These are phyloP conservation scores for Pterulicium gracile DNA, from an alignment of 1,284 basidiomycete genomes.

Conservation along the genomic window DNA sequence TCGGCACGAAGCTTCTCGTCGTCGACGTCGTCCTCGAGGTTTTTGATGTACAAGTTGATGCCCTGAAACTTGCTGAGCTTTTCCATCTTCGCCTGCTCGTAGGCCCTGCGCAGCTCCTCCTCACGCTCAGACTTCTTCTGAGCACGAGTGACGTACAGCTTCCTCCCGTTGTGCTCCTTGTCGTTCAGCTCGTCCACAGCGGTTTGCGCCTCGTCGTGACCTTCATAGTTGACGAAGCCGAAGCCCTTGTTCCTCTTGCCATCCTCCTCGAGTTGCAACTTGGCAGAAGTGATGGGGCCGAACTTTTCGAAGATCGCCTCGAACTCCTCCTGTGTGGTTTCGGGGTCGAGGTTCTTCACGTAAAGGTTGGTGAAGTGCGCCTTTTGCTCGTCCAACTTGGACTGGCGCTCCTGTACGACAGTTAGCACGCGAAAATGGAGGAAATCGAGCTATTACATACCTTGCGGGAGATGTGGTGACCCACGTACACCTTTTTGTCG, in stretches of 20 bases:
- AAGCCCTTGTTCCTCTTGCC: slow-evolving; percentile 96
- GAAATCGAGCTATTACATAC: slow-evolving; percentile 29
- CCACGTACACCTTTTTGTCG: slow-evolving; percentile 99
- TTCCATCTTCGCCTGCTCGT: slow-evolving; percentile 96
- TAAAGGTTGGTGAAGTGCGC: slow-evolving; percentile 28
- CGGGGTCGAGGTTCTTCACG: slow-evolving; percentile 91
- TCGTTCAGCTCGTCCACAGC: slow-evolving; percentile 93
- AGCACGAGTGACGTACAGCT: slow-evolving; percentile 92
- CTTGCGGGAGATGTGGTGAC: slow-evolving; percentile 96
- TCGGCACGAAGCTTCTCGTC: slow-evolving; percentile 92
- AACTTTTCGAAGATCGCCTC: slow-evolving; percentile 72
- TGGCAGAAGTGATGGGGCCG: slow-evolving; percentile 85
- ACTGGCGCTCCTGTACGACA: slow-evolving; percentile 44
- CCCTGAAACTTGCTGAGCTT: slow-evolving; percentile 98
- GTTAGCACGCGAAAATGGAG: slow-evolving; percentile 1
- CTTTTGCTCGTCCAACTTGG: neutral
- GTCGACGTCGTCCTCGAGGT: slow-evolving; percentile 87
- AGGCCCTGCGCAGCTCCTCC: slow-evolving; percentile 89
- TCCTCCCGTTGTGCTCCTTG: slow-evolving; percentile 77
- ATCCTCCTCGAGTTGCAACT: slow-evolving; percentile 73
- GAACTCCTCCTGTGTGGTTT: slow-evolving; percentile 84
- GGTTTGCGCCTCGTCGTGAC: slow-evolving; percentile 84
- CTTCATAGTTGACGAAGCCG: slow-evolving; percentile 95
- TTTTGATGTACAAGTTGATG: slow-evolving; percentile 99
- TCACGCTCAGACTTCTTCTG: slow-evolving; percentile 99